Conservation (phyloP, 176 grass and related monocot species). For the Oryza rufipogon region DNA sequence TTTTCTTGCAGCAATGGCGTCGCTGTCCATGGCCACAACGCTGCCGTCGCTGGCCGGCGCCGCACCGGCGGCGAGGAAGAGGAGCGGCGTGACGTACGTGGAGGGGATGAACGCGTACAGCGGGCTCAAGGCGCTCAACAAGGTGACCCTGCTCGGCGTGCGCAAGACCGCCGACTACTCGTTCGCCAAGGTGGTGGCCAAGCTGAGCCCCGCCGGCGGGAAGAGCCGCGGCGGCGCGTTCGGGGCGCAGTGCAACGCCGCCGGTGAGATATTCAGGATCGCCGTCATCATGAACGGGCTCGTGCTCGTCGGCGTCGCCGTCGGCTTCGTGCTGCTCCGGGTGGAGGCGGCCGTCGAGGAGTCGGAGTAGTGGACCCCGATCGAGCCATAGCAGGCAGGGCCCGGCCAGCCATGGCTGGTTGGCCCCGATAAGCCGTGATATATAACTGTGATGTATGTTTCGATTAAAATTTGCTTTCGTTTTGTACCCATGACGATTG, state of each 20-base stretch:
- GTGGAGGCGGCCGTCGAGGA: constrained; percentile 76
- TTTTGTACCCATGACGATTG: constrained; percentile 50
- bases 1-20: constrained; percentile 58
- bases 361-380: constrained; percentile 48
- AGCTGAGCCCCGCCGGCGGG: constrained; percentile 47
- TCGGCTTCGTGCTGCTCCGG: constrained; percentile 92
- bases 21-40: constrained; percentile 51
- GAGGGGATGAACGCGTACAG: constrained; percentile 69
- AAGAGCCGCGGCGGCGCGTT: constrained; percentile 56
- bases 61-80: constrained; percentile 36
- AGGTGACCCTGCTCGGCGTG: constrained; percentile 61
- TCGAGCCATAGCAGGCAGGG: not conserved
- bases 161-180: constrained; percentile 56
- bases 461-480: constrained; percentile 32
- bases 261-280: constrained; percentile 80
- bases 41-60: constrained; percentile 34
- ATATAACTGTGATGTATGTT: constrained; percentile 53
- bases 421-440: constrained; percentile 30
- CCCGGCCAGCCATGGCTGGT: not conserved
- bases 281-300: constrained; percentile 83
- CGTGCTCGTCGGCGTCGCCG: constrained; percentile 78
- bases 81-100: constrained; percentile 52
- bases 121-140: constrained; percentile 67
- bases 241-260: constrained; percentile 67
- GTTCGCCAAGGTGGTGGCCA: constrained; percentile 62